These are phyloP conservation scores for Barnettozyma wickerhamii DNA, from an alignment of 805 yeast genomes.

Conservation along the genomic window DNA sequence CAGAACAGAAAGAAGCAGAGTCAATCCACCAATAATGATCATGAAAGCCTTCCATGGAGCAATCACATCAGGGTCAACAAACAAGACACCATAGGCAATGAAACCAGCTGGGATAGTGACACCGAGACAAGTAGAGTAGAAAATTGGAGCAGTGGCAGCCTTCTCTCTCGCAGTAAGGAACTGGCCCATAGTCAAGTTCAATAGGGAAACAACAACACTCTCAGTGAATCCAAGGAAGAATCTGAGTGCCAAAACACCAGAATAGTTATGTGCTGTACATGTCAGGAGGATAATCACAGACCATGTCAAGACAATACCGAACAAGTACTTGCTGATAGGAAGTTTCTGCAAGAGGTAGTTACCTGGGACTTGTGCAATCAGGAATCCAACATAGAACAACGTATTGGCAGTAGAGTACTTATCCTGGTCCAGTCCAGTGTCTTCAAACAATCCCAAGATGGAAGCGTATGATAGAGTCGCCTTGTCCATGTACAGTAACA, in stretches of 20 bases:
- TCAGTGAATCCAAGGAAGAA: constrained; percentile 51
- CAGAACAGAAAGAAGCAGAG: constrained; percentile 35
- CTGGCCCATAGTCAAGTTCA: constrained; percentile 46
- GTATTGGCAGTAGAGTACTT: constrained; percentile 47
- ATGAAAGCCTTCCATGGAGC: constrained; percentile 51
- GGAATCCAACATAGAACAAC: constrained; percentile 48
- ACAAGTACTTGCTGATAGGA: constrained; percentile 37
- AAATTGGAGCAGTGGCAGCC: constrained; percentile 49
- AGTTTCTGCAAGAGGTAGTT: constrained; percentile 39
- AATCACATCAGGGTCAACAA: constrained; percentile 22
- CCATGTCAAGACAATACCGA: constrained; percentile 39
- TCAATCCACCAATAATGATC: constrained; percentile 52
- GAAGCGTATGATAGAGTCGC: constrained; percentile 46
- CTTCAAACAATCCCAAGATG: constrained; percentile 43
- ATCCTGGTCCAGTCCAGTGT: constrained; percentile 39
- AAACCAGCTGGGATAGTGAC: constrained; percentile 49
- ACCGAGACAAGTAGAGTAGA: constrained; percentile 48
- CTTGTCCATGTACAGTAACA: constrained; percentile 47
- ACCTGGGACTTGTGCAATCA: constrained; percentile 42
- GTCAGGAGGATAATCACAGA: constrained; percentile 41
- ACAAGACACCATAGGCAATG: constrained; percentile 38
- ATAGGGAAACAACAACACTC: constrained; percentile 38
- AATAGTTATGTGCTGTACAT: constrained; percentile 40
- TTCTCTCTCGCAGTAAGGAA: constrained; percentile 45
- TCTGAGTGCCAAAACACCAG: constrained; percentile 43